phyloP scores from a whole-genome alignment of 805 yeast genomes.

The Yamadazyma nakazawae region DNA sequence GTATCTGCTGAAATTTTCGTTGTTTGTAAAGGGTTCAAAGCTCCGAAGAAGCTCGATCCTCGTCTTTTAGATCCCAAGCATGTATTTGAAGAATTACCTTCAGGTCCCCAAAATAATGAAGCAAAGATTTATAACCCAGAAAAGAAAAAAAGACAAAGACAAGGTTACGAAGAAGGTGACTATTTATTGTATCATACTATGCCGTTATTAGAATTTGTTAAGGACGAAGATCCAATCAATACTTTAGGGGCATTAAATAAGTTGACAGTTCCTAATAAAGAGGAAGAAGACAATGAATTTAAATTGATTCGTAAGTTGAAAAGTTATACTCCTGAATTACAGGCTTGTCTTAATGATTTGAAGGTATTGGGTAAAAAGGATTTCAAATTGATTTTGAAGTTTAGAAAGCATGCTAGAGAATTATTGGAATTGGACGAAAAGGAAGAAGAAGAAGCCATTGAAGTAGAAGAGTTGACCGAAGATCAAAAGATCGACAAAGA shows the following conservation, averaged over 20 bases:
- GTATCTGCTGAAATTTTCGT: slow-evolving; percentile 99
- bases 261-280: slow-evolving; percentile 52
- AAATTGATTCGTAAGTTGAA: slow-evolving; percentile 66
- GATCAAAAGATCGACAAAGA: slow-evolving; percentile 89
- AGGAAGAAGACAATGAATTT: slow-evolving; percentile 59
- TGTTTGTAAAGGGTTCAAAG: slow-evolving; percentile 92
- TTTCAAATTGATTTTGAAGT: slow-evolving; percentile 76
- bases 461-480: slow-evolving; percentile 72
- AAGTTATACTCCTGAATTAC: slow-evolving; percentile 73
- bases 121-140: slow-evolving; percentile 95
- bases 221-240: slow-evolving; percentile 77
- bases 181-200: slow-evolving; percentile 64
- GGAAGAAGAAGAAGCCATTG: slow-evolving; percentile 52
- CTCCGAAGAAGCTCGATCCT: slow-evolving; percentile 94
- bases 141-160: slow-evolving; percentile 82
- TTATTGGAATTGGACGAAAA: slow-evolving; percentile 62
- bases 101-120: slow-evolving; percentile 72
- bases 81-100: slow-evolving; percentile 86
- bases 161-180: slow-evolving; percentile 96
- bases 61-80: slow-evolving; percentile 85
- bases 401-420: slow-evolving; percentile 86
- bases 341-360: slow-evolving; percentile 84
- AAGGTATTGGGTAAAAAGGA: slow-evolving; percentile 94
- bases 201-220: slow-evolving; percentile 78
- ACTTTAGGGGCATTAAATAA: slow-evolving; percentile 70